Evolutionary conservation across 2,329 filamentous ascomycete species (phyloP).

Genomic region (Cephalotrichum gorgonifer): DNA sequence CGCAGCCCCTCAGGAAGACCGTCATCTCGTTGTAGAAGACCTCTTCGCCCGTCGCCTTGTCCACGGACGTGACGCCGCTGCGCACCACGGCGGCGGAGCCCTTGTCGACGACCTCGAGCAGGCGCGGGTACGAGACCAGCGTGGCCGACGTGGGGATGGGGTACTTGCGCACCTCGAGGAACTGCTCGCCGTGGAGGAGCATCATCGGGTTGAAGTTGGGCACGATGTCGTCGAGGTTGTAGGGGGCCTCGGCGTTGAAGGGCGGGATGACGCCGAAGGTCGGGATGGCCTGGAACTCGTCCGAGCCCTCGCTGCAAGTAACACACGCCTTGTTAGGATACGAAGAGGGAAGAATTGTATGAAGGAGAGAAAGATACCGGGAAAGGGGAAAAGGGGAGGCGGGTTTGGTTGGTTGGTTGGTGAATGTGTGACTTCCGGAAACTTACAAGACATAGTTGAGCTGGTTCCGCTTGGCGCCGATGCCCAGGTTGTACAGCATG

Average conservation of each 20-base stretch:
- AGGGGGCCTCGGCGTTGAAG: conserved; percentile 75
- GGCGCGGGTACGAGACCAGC: conserved; percentile 64
- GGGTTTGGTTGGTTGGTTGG: not conserved
- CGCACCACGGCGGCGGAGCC: conserved; percentile 79
- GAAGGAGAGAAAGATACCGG: too few species aligned
- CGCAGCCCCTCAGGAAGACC: conserved; percentile 84
- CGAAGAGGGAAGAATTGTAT: too few species aligned
- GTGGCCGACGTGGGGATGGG: conserved; percentile 79
- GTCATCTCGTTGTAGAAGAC: conserved; percentile 95
- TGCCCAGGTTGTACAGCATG: conserved; percentile 90
- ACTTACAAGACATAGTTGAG: conserved; percentile 69
- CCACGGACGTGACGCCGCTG: conserved; percentile 69
- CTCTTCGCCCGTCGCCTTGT: conserved; percentile 76
- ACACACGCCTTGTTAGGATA: not conserved
- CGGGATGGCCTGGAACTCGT: conserved; percentile 87
- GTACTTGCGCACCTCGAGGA: conserved; percentile 85
- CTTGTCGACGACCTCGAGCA: conserved; percentile 95
- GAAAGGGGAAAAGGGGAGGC: too few species aligned
- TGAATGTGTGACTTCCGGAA: too few species aligned
- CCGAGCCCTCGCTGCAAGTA: conserved; percentile 61
- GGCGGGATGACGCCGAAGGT: conserved; percentile 96
- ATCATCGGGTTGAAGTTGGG: conserved; percentile 98
- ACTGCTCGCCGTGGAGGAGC: conserved; percentile 97
- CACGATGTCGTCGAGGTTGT: conserved; percentile 70
- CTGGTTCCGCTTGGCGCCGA: conserved; percentile 86